Base-by-base conservation (phyloP, 257 asterid species). In the Nemophila menziesii region DNA sequence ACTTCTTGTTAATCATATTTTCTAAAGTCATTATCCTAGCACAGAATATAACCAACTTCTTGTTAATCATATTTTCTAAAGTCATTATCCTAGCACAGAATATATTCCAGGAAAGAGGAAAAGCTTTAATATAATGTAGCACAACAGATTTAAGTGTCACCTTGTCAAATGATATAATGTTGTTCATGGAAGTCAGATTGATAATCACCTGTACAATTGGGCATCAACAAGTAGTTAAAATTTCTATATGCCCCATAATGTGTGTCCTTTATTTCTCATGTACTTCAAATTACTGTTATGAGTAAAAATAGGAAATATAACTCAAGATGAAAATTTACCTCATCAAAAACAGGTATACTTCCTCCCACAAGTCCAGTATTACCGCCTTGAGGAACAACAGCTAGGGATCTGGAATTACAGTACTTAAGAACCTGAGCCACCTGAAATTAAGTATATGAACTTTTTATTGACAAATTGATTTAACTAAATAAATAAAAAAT, bases 301-400 rank as follows among this genome's bases (percentile, higher is more conserved):
- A 29, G 8, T 10, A 29, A 7, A 13, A 29, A 4, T 24, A 24
- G 33, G 33, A 29, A 29, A 29, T 4, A 9, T 24, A 4, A 24
- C 6, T 24, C 8, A 17, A 22, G 22, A 16, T 9, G 41, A 14
- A 15, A 34, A 3, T 51, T 52, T 73, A 89, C 98, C 93, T 89
- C 98, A 56, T 89, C 98, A 69, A 71, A 76, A 58, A 85, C 92
- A 26, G 98, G 98, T 41, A 89, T 75, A 43, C 98, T 89, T 55
- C 98, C 98, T 69, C 98, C 98, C 60, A 89, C 98, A 58, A 89
- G 95, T 52, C 98, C 92, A 26, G 95, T 89, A 63, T 89, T 89
- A 58, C 98, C 98, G 46, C 98, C 98, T 74, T 89, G 98, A 18
- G 98, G 98, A 54, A 84, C 98, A 76, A 84, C 94, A 49, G 98